Evolutionary conservation across 768 basidiomycete species (phyloP), one percentile per base, ranked within the genome.

Genomic region (Cyathus striatus): DNA sequence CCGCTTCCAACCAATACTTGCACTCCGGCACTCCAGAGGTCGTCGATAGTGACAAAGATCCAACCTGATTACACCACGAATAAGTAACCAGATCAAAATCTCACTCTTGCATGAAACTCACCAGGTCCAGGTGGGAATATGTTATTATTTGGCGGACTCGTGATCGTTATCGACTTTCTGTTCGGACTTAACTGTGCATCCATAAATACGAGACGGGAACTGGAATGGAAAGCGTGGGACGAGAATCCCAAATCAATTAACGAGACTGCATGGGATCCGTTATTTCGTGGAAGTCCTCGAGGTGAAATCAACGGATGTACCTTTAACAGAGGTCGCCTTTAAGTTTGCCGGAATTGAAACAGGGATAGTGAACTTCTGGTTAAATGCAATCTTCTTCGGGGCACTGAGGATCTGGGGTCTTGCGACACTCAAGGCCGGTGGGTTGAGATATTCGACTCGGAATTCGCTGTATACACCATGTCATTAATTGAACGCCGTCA

Each of bases 1-100:
- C 71, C 70, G 32, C 59, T 65, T 6, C 70, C 71, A 32, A 72
- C 55, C 51, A 73, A 55, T 3, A 64, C 61, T 39, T 63, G 64
- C 2, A 61, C 61, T 14, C 68, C 69, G 2, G 54, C 51, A 45
- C 66, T 62, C 6, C 65, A 69, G 16, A 69, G 60, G 38, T 60
- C 61, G 26, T 63, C 60, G 10, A 62, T 46, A 5, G 61, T 61
- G 13, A 64, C 17, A 47, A 60, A 64, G 16, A 62, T 54, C 39
- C 50, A 62, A 7, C 49, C 60, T 63, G 25, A 40, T 32, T n/a
- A 14, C 23, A 25, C 5, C 12, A 16, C 30, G 17, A 13, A 16
- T n/a, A n/a, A n/a, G n/a, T n/a, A n/a, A n/a, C n/a, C n/a, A n/a
- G n/a, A 5, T 32, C 30, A 13, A 16, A 32, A 32, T 32, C 12